These are phyloP conservation scores for Capsicum chinense DNA, from an alignment of 257 asterid species.

Conservation along the genomic window DNA sequence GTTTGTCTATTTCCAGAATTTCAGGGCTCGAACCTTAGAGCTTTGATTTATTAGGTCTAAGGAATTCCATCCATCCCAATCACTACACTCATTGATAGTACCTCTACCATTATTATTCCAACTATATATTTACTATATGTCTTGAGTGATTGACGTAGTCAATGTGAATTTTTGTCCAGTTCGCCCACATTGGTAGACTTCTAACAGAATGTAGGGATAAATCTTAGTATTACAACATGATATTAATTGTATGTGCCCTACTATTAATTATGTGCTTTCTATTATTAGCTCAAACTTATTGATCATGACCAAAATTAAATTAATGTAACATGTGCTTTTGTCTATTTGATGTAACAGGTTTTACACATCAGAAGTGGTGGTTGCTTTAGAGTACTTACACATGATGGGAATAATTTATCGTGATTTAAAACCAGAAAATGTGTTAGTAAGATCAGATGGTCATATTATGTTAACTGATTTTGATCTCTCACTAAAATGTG, in stretches of 20 bases:
- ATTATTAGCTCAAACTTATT: slow-evolving; percentile 25
- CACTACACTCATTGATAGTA: not conserved
- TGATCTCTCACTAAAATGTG: slow-evolving; percentile 69
- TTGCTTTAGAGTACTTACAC: slow-evolving; percentile 82
- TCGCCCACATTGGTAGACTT: not conserved
- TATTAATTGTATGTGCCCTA: not conserved
- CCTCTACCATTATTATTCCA: not conserved
- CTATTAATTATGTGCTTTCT: not conserved
- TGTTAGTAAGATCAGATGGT: slow-evolving; percentile 68
- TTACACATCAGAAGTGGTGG: slow-evolving; percentile 82
- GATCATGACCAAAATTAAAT: not conserved
- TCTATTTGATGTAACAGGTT: slow-evolving; percentile 47
- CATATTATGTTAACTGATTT: slow-evolving; percentile 85
- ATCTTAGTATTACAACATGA: not conserved
- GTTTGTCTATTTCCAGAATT: not conserved
- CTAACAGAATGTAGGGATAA: not conserved
- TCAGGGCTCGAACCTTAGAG: rapidly evolving
- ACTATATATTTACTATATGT: not conserved
- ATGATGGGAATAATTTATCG: slow-evolving; percentile 74
- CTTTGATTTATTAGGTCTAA: not conserved
- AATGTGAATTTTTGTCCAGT: slow-evolving; percentile 25
- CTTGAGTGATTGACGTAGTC: not conserved
- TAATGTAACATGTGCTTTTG: slow-evolving; percentile 24
- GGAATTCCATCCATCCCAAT: not conserved
- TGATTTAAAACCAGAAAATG: slow-evolving; percentile 79